phyloP scores from a whole-genome alignment of 2,329 filamentous ascomycete genomes.

The Botrytis deweyae region DNA sequence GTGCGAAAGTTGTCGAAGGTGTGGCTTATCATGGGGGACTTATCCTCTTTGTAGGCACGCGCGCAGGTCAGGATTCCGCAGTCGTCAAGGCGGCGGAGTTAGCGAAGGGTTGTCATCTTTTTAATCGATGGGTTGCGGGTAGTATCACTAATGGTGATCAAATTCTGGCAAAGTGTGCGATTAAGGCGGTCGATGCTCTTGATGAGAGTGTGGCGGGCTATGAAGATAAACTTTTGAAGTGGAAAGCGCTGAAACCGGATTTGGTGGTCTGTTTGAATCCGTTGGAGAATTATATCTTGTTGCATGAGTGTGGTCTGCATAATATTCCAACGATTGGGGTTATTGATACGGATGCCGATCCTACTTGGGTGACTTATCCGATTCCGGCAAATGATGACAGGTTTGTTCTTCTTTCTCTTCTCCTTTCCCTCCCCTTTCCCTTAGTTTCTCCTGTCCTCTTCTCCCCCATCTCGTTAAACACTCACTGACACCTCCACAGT shows the following conservation, averaged over 20 bases:
- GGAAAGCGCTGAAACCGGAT: slow-evolving; percentile 75
- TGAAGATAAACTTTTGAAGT: slow-evolving; percentile 61
- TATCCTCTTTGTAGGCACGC: slow-evolving; percentile 87
- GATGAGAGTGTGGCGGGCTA: slow-evolving; percentile 65
- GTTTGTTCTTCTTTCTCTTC: slow-evolving; percentile 46
- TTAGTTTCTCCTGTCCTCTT: no score
- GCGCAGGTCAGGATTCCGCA: slow-evolving; percentile 74
- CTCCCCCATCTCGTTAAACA: no score
- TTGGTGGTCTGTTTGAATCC: slow-evolving; percentile 92
- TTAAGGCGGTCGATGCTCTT: slow-evolving; percentile 74
- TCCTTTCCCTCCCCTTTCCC: no score
- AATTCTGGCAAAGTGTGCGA: slow-evolving; percentile 68
- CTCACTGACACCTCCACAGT: slow-evolving; percentile 47
- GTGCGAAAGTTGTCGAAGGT: slow-evolving; percentile 87
- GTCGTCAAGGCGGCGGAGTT: slow-evolving; percentile 80
- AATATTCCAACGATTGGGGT: slow-evolving; percentile 93
- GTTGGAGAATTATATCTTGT: slow-evolving; percentile 82
- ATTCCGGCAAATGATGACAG: slow-evolving; percentile 97
- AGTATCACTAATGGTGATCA: slow-evolving; percentile 90
- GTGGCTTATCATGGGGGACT: slow-evolving; percentile 80
- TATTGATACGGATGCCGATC: slow-evolving; percentile 89
- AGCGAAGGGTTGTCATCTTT: slow-evolving; percentile 80
- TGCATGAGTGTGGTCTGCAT: slow-evolving; percentile 87
- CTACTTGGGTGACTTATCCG: slow-evolving; percentile 91
- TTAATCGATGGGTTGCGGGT: slow-evolving; percentile 89